Conservation (phyloP, 257 asterid genomes). For the Pogostemon cablin region DNA sequence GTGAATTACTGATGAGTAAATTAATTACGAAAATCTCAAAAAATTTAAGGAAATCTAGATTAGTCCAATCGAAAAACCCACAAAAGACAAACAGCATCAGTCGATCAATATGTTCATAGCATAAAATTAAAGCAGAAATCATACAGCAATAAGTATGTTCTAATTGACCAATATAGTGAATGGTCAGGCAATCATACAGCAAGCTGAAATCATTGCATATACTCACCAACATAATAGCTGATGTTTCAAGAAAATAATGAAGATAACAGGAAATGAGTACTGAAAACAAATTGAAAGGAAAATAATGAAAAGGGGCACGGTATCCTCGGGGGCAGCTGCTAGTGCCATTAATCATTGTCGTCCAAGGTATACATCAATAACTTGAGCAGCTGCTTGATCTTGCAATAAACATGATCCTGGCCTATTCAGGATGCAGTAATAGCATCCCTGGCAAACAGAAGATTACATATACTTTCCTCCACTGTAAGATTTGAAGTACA, state of each 20-base stretch:
- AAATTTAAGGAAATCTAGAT: too few species aligned
- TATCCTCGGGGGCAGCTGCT: too few species aligned
- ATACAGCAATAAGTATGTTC: not conserved
- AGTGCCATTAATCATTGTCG: too few species aligned
- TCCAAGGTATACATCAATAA: too few species aligned
- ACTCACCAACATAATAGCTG: constrained; percentile 63
- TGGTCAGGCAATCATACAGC: not conserved
- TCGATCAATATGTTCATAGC: not conserved
- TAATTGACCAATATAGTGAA: too few species aligned
- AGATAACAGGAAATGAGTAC: constrained; percentile 18
- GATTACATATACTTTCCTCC: constrained; percentile 69
- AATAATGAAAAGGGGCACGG: too few species aligned
- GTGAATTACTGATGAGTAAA: too few species aligned
- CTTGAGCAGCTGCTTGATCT: too few species aligned
- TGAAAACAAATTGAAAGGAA: too few species aligned
- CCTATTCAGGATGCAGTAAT: constrained; percentile 19
- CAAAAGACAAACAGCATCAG: not conserved
- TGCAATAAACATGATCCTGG: not conserved
- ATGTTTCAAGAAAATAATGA: not conserved
- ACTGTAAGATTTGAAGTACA: constrained; percentile 32
- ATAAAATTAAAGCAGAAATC: not conserved
- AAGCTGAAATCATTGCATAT: not conserved
- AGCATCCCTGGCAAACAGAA: constrained; percentile 60
- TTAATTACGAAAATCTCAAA: too few species aligned
- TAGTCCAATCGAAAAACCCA: not conserved